phyloP scores from a whole-genome alignment of 768 basidiomycete species.

The Melanogaster broomeanus region DNA sequence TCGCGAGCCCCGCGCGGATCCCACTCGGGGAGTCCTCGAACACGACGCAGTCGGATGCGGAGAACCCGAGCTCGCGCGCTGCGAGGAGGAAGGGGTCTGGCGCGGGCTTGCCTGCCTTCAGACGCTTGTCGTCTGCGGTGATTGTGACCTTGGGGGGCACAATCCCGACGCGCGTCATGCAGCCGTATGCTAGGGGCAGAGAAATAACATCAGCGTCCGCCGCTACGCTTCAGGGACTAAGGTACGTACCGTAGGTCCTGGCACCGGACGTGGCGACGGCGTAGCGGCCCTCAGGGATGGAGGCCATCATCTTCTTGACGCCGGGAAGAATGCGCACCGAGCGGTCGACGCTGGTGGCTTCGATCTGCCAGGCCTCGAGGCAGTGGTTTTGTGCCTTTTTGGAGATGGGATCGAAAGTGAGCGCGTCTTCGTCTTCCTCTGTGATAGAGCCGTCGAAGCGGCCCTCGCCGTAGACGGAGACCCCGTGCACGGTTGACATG shows the following conservation, averaged over 20 bases:
- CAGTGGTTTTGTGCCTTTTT: slow-evolving; percentile 32
- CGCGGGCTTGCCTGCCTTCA: slow-evolving; percentile 65
- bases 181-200: slow-evolving; percentile 53
- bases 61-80: slow-evolving; percentile 56
- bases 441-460: slow-evolving; percentile 30
- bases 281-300: slow-evolving; percentile 64
- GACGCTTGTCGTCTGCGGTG: slow-evolving; percentile 74
- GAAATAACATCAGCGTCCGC: background rate
- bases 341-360: slow-evolving; percentile 57
- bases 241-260: slow-evolving; percentile 59
- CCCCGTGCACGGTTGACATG: slow-evolving; percentile 37
- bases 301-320: slow-evolving; percentile 62
- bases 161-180: slow-evolving; percentile 71
- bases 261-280: slow-evolving; percentile 77
- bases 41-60: slow-evolving; percentile 65
- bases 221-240: background rate
- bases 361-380: slow-evolving; percentile 54
- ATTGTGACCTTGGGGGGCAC: slow-evolving; percentile 67
- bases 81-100: slow-evolving; percentile 68
- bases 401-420: slow-evolving; percentile 24
- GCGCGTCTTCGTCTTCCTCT: slow-evolving; percentile 37
- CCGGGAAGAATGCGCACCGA: slow-evolving; percentile 74
- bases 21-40: slow-evolving; percentile 74
- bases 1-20: slow-evolving; percentile 69
- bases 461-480: slow-evolving; percentile 21